Base-by-base conservation (phyloP, 208 protist genomes). In the Naegleria fowleri region DNA sequence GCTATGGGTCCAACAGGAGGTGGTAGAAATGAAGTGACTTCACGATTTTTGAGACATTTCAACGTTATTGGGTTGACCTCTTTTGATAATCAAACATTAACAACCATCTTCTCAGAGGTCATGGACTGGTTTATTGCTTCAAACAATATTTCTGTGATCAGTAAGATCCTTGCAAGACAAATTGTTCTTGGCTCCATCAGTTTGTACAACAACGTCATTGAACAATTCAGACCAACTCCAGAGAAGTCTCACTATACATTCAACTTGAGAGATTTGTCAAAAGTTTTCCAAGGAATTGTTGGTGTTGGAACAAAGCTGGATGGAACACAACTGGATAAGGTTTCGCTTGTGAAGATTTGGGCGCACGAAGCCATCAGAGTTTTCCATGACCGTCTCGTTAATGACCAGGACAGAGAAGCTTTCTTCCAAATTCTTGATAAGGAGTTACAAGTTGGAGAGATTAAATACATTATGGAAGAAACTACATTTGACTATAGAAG, bases 201-300 rank as follows among this genome's bases (percentile, higher is more conserved):
- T 76, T 91, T 99, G 16, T 99, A 98, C 95, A 95, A 96, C 90
- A 96, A 93, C 0, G 95, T 98, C n/a, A 92, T 96, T 36, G 92
- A 95, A 36, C 97, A 98, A 40, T 93, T 99, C 67, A 98, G 98
- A 90, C 98, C 98, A 15, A 99, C 98, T 15, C 98, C 98, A 39
- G 94, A 97, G 93, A 99, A 99, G 94, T 98, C 96, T 79, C 98
- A 99, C 94, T 99, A 99, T 94, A 98, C 97, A 29, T 99, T 99
- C 94, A 99, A 99, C 93, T 91, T 99, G 91, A 96, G 98, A 88
- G 98, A 99, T 92, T 94, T 99, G 33, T 96, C 97, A 79, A 98
- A 96, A 96, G 91, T 96, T 19, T 90, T 97, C 48, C 92, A 98
- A 92, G 97, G 98, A 67, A 96, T 98, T 90, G 94, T 96, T 91